Percentiles rank a stretch among this genome's conserved stretches.
These are phyloP conservation scores for Corynespora cassiicola DNA, from an alignment of 2,329 filamentous ascomycete species.

Conservation along the genomic window DNA sequence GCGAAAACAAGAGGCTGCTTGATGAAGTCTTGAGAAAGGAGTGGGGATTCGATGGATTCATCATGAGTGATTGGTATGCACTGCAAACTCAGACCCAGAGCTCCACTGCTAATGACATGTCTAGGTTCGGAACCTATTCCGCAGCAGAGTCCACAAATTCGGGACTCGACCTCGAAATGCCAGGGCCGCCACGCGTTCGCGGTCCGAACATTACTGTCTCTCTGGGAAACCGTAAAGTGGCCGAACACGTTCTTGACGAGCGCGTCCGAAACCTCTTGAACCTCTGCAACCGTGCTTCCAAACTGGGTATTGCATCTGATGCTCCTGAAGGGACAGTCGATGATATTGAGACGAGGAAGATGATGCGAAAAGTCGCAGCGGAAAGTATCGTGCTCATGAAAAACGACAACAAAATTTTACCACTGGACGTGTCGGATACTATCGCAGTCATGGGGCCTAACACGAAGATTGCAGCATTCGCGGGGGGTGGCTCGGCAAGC, in stretches of 20 bases:
- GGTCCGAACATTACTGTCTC: conserved; percentile 1
- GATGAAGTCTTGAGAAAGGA: conserved; percentile 68
- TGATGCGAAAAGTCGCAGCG: conserved; percentile 21
- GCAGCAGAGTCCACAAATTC: no score
- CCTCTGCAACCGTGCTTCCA: conserved; percentile 69
- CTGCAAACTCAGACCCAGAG: no score
- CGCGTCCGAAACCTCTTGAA: conserved; percentile 49
- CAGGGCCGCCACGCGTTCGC: no score
- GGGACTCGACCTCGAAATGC: no score
- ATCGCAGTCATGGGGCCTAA: conserved; percentile 75
- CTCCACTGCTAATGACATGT: no score
- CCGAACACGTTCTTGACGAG: conserved; percentile 39
- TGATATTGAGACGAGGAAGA: conserved; percentile 51
- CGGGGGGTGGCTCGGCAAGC: conserved; percentile 8
- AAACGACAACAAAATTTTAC: conserved; percentile 11
- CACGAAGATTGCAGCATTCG: conserved; percentile 53
- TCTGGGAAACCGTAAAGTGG: conserved; percentile 58
- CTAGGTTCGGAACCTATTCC: no score
- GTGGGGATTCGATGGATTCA: conserved; percentile 72
- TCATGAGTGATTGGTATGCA: conserved; percentile 69
- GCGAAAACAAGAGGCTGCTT: conserved; percentile 67
- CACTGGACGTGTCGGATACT: not conserved
- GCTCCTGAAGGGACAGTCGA: conserved; percentile 58
- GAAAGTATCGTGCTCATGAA: conserved; percentile 14
- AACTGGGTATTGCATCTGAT: conserved; percentile 57